phyloP scores from a whole-genome alignment of 768 basidiomycete species.

The Lactifluus echinatus region DNA sequence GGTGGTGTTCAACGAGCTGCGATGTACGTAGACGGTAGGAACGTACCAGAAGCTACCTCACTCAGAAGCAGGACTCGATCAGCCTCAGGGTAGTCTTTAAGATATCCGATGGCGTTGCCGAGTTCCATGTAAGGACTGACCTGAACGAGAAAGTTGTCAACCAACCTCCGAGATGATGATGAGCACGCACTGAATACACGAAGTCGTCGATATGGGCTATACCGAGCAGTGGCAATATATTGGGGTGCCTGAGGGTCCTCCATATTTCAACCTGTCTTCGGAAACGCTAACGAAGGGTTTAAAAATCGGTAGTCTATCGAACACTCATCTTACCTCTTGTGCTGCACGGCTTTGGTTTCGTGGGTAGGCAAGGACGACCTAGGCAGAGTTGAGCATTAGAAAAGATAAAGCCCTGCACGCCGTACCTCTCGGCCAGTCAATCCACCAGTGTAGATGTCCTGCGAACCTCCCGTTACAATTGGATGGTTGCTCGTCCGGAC shows the following conservation, averaged over 20 bases:
- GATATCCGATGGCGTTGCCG: constrained; percentile 7
- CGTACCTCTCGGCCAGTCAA: constrained; percentile 11
- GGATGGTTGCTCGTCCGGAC: constrained; percentile 6
- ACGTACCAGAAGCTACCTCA: constrained; percentile 12
- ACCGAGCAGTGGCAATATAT: constrained; percentile 14
- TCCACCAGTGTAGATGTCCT: constrained; percentile 18
- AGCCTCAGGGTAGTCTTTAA: background rate
- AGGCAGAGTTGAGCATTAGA: background rate
- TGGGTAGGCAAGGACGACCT: constrained; percentile 11
- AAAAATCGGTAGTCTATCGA: background rate
- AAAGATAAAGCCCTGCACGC: background rate
- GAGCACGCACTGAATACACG: constrained; percentile 10
- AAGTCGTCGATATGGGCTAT: constrained; percentile 7
- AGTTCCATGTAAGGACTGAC: constrained; percentile 13
- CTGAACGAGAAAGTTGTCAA: background rate
- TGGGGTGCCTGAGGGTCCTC: constrained; percentile 15
- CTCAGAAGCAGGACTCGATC: constrained; percentile 3
- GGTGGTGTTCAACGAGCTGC: background rate
- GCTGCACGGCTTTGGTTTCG: constrained; percentile 7
- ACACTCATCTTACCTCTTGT: constrained; percentile 6
- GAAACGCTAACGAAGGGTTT: constrained; percentile 8
- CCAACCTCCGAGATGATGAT: background rate
- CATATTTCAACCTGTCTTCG: constrained; percentile 17
- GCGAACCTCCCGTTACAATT: constrained; percentile 11
- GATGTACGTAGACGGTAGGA: background rate